A percentile compares a stretch with the other conserved stretches of the same genome.
These are phyloP conservation scores for Quercus parvula DNA, from an alignment of 306 rosid genomes.

Conservation along the genomic window DNA sequence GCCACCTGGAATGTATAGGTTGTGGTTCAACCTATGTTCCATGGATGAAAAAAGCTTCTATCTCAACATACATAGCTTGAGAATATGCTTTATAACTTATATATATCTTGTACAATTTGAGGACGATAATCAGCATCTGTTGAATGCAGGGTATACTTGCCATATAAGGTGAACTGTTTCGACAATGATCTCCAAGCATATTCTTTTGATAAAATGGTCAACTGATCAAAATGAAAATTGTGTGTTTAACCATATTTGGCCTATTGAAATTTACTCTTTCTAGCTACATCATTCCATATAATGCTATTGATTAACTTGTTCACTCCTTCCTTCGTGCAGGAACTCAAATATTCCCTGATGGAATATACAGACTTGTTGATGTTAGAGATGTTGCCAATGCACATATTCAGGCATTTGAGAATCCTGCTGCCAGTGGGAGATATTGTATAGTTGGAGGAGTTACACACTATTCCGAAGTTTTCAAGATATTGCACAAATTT, in stretches of 20 bases:
- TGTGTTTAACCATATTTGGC: neutral
- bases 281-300: neutral
- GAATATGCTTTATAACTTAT: neutral
- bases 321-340: constrained; percentile 45
- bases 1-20: neutral
- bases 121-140: neutral
- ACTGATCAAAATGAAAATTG: neutral
- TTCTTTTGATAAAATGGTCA: neutral
- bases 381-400: constrained; percentile 83
- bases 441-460: constrained; percentile 53
- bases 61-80: neutral
- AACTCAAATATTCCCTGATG: constrained; percentile 44
- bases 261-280: neutral
- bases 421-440: constrained; percentile 72
- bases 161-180: neutral
- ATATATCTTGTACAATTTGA: neutral
- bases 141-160: neutral
- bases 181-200: neutral
- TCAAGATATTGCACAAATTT: constrained; percentile 39
- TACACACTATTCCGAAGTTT: constrained; percentile 45
- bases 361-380: constrained; percentile 47
- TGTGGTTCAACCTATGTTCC: neutral
- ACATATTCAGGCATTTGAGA: constrained; percentile 74
- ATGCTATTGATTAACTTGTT: neutral
- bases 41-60: neutral